Conservation (phyloP, 148 eudicot species). For the Cornus controversa region DNA sequence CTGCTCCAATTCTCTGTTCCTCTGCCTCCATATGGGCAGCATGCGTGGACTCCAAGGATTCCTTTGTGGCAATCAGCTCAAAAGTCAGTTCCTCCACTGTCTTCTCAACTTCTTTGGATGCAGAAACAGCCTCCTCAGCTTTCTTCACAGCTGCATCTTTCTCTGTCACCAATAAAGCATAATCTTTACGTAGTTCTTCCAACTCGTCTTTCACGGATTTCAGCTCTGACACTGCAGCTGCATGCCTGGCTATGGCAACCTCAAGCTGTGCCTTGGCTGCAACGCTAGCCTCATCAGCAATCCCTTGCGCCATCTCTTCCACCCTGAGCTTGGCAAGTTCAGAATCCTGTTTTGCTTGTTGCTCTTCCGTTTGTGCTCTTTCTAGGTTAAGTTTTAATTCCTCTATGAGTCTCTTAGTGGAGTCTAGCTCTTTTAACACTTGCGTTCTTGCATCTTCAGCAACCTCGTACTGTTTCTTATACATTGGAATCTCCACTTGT, state of each 20-base stretch:
- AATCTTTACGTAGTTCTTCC: constrained; percentile 52
- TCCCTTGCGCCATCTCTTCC: constrained; percentile 94
- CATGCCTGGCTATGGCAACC: constrained; percentile 73
- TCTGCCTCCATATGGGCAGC: constrained; percentile 92
- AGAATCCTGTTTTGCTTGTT: constrained; percentile 90
- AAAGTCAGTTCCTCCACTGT: constrained; percentile 83
- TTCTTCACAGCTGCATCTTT: constrained; percentile 67
- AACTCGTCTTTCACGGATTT: constrained; percentile 56
- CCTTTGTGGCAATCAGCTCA: constrained; percentile 77
- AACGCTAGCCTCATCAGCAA: constrained; percentile 80
- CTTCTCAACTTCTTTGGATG: constrained; percentile 76
- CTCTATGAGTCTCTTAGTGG: constrained; percentile 81
- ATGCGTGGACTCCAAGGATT: constrained; percentile 81
- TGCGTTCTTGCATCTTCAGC: constrained; percentile 71
- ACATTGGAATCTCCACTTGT: constrained; percentile 74
- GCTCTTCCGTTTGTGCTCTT: constrained; percentile 82
- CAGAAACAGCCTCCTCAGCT: constrained; percentile 67
- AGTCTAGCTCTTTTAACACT: constrained; percentile 74
- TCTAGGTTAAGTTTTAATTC: constrained; percentile 88
- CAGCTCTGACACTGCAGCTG: constrained; percentile 65
- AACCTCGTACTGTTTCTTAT: constrained; percentile 57
- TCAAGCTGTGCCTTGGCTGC: constrained; percentile 94
- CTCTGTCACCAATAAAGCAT: constrained; percentile 50
- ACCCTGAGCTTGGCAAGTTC: constrained; percentile 89
- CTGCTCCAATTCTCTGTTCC: constrained; percentile 88